A percentile compares a stretch with the other conserved stretches of the same genome.
phyloP scores from a whole-genome alignment of 805 yeast genomes.

The Groenewaldozyma tartarivorans region DNA sequence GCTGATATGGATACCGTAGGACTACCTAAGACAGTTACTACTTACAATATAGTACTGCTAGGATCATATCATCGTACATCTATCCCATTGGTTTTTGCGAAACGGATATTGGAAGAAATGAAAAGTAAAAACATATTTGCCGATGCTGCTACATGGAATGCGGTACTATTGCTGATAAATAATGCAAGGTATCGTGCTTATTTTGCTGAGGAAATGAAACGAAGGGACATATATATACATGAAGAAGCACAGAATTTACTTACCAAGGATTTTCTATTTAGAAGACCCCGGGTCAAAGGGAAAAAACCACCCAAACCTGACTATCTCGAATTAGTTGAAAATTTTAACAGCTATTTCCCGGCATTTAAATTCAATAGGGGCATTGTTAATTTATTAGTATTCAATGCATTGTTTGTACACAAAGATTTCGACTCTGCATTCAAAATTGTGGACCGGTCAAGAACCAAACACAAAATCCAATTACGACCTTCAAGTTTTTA shows the following conservation, averaged over 20 bases:
- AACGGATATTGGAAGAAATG: constrained; percentile 11
- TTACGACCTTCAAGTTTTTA: neutral
- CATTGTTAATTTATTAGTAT: neutral
- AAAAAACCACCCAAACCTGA: neutral
- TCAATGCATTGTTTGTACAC: neutral
- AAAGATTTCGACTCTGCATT: neutral
- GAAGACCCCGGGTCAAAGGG: neutral
- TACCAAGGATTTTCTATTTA: constrained; percentile 4
- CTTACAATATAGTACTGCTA: constrained; percentile 15
- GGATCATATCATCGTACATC: constrained; percentile 1
- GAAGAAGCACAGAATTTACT: constrained; percentile 10
- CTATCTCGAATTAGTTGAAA: neutral
- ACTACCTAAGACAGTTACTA: constrained; percentile 7
- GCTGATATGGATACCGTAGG: constrained; percentile 9
- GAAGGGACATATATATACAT: constrained; percentile 10
- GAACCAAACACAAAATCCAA: neutral
- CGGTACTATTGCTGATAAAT: constrained; percentile 10
- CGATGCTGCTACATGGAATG: constrained; percentile 17
- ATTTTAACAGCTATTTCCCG: neutral
- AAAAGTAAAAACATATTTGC: constrained; percentile 7
- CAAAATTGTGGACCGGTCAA: neutral
- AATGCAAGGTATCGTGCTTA: constrained; percentile 3
- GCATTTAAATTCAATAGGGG: neutral
- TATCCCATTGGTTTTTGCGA: constrained; percentile 8
- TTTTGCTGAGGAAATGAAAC: constrained; percentile 11